phyloP scores from a whole-genome alignment of 1,284 basidiomycete genomes.

The Athelia psychrophila region DNA sequence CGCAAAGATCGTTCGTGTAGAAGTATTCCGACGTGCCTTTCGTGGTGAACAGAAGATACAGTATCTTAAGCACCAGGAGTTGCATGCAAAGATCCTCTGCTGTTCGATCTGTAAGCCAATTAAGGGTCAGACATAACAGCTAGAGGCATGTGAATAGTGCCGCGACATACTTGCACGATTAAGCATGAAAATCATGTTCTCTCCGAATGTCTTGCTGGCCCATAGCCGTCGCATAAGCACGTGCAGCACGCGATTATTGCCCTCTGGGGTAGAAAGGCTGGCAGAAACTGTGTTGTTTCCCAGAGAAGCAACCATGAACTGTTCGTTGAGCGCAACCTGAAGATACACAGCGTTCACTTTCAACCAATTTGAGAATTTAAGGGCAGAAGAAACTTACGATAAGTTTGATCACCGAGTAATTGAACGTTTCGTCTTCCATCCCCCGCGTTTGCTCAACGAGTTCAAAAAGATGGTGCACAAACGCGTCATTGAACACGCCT shows the following conservation, averaged over 20 bases:
- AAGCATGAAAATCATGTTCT: slow-evolving; percentile 99
- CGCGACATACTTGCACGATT: slow-evolving; percentile 88
- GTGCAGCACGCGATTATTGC: slow-evolving; percentile 77
- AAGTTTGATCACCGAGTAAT: slow-evolving; percentile 92
- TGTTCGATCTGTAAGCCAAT: slow-evolving; percentile 57
- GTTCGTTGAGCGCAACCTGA: slow-evolving; percentile 92
- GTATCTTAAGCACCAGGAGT: slow-evolving; percentile 89
- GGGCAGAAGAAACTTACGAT: slow-evolving; percentile 57
- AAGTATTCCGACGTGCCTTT: slow-evolving; percentile 94
- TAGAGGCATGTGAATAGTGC: background rate
- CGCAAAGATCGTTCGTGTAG: slow-evolving; percentile 96
- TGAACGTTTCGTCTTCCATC: slow-evolving; percentile 88
- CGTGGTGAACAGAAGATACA: slow-evolving; percentile 95
- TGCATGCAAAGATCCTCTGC: slow-evolving; percentile 95
- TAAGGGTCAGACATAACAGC: slow-evolving; percentile 3
- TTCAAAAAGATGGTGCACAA: slow-evolving; percentile 91
- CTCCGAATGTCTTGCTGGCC: slow-evolving; percentile 91
- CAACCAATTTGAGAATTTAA: slow-evolving; percentile 2
- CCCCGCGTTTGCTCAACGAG: slow-evolving; percentile 91
- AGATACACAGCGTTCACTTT: slow-evolving; percentile 3
- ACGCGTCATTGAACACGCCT: slow-evolving; percentile 80
- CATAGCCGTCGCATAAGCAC: slow-evolving; percentile 83
- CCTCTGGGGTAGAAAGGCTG: slow-evolving; percentile 26
- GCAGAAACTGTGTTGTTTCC: slow-evolving; percentile 21
- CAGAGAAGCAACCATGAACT: slow-evolving; percentile 89